Evolutionary conservation across 495 filamentous ascomycete genomes (phyloP), one percentile per base, ranked within the genome.

Genomic region (Immersiella caudata): DNA sequence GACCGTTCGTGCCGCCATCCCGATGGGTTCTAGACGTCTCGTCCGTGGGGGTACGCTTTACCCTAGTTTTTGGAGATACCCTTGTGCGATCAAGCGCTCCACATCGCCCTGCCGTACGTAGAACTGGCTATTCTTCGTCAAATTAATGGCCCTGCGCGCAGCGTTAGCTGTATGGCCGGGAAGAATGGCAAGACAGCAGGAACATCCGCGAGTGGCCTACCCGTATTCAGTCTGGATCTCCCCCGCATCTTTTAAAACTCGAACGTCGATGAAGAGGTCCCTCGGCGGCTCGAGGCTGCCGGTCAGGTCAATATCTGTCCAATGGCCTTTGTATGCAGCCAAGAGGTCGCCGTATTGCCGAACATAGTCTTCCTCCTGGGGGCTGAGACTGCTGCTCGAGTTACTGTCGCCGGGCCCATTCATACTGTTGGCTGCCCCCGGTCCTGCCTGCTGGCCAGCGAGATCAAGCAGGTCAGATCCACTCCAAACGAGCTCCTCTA

Each of bases 171-270:
- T 40, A 24, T 33, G 49, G 25, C 49, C 36, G 35, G 24, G 20
- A 60, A 66, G n/a, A 27, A 58, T 58, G 35, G n/a, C 25, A 27
- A 24, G 50, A n/a, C 50, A 33, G 33, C 21, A 29, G 27, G 46
- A 26, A 29, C n/a, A 14, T 51, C 1, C 29, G 59, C 35, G 51
- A 55, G 33, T 52, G 66, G 79, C 87, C 76, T 86, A 97, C 93
- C 96, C 96, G 78, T 98, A 99, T 82, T 99, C 96, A 12, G 96
- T 99, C 80, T 99, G 95, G 68, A 99, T 97, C 83, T 98, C 95
- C 25, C 96, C 96, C 52, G 94, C 96, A 82, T 99, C 95, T 75
- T 95, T 97, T 68, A 99, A 78, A 61, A 98, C 96, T 63, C 96
- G 83, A 60, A 99, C 96, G 79, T 99, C 96, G 76, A 99, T 96